A percentile compares a stretch with the other conserved stretches of the same genome.
These are phyloP conservation scores for Alternaria solani DNA, from an alignment of 2,329 filamentous ascomycete species.

Conservation along the genomic window DNA sequence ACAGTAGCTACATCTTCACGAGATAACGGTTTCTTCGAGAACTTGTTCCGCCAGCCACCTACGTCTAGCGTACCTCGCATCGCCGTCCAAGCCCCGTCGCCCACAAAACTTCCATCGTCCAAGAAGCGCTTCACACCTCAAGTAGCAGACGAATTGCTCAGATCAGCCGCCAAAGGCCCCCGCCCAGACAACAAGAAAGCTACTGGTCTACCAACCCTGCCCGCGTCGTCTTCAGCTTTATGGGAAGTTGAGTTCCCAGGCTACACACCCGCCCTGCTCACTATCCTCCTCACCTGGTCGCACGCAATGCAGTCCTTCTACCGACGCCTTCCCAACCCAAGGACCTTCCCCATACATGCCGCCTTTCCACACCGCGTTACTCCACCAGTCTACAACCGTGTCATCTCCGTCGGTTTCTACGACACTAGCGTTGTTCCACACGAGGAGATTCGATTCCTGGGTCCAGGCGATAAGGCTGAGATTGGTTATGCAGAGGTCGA, in stretches of 20 bases:
- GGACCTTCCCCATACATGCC: constrained; percentile 24
- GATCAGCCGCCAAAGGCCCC: constrained; percentile 5
- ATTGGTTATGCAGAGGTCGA: constrained; percentile 36
- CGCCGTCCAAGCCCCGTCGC: constrained; percentile 15
- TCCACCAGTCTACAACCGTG: constrained; percentile 17
- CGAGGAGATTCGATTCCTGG: constrained; percentile 30
- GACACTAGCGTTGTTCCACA: constrained; percentile 26
- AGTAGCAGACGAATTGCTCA: not conserved
- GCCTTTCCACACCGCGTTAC: constrained; percentile 26
- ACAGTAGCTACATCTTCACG: not conserved
- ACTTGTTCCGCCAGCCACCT: not conserved
- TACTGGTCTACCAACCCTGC: constrained; percentile 17
- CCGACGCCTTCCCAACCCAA: constrained; percentile 9
- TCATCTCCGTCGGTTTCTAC: constrained; percentile 33
- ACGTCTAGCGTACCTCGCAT: not conserved
- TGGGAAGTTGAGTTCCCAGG: constrained; percentile 25
- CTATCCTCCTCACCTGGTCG: constrained; percentile 32
- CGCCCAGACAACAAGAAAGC: constrained; percentile 3
- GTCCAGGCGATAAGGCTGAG: constrained; percentile 23
- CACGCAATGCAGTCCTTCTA: constrained; percentile 22
- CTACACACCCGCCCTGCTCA: constrained; percentile 23
- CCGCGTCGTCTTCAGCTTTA: constrained; percentile 6
- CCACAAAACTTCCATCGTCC: not conserved
- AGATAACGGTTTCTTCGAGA: not conserved
- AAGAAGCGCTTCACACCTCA: constrained; percentile 16